Percentiles rank a stretch among this genome's conserved stretches.
Evolutionary conservation across 73 alveolate species (phyloP).

Genomic region (Paramecium pentaurelia): DNA sequence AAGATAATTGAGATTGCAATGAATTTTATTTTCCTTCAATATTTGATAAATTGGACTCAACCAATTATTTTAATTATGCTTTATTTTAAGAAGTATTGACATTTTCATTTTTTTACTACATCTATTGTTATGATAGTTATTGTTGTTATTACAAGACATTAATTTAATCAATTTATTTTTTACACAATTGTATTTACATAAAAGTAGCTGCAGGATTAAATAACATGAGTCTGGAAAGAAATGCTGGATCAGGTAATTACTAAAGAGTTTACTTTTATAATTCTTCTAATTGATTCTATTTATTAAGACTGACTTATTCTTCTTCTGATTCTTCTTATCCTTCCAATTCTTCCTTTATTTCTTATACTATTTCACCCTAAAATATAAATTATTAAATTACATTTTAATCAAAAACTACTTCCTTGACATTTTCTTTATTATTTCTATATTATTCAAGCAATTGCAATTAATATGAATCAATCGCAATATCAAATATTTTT

Average conservation of each 20-base stretch:
- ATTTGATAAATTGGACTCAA: background rate
- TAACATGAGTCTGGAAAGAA: background rate
- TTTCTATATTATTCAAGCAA: constrained; percentile 24
- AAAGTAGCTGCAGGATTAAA: background rate
- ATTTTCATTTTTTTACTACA: background rate
- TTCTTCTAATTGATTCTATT: background rate
- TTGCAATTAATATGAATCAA: constrained; percentile 22
- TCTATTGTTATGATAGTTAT: background rate
- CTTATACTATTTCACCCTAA: constrained; percentile 9
- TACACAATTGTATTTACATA: background rate
- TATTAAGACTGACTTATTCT: constrained; percentile 16
- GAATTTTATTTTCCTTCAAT: background rate
- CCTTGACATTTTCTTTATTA: constrained; percentile 5
- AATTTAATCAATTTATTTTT: background rate
- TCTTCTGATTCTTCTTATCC: constrained; percentile 46
- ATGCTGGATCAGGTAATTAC: background rate
- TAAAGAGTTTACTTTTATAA: background rate
- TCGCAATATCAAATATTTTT: constrained; percentile 30
- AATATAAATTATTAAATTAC: background rate
- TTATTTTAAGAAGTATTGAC: background rate
- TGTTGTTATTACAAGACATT: background rate
- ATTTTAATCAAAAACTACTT: constrained; percentile 44
- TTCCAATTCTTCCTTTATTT: constrained; percentile 14
- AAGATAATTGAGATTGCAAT: background rate
- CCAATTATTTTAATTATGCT: background rate